A percentile compares a stretch with the other conserved stretches of the same genome.
Evolutionary conservation across 257 asterid genomes (phyloP).

Genomic region (Penstemon barbatus): DNA sequence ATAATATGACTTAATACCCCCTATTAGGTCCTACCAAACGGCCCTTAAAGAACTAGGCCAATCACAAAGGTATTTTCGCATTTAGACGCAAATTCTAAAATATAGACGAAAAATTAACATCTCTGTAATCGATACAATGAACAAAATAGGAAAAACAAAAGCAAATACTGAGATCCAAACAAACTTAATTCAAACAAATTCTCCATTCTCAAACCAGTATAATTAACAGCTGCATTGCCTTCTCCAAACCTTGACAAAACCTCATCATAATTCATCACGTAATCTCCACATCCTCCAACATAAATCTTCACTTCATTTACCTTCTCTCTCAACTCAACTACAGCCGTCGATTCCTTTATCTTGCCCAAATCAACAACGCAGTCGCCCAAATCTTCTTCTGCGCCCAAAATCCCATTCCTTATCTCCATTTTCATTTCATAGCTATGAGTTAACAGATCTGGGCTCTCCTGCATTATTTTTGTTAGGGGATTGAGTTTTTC

Average conservation of each 20-base stretch:
- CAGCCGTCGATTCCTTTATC: conserved; percentile 28
- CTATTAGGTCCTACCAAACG: no score
- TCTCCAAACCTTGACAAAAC: conserved; percentile 2
- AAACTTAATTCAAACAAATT: background rate
- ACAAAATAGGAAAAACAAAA: conserved; percentile 29
- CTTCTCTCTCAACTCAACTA: conserved; percentile 10
- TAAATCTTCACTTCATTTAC: conserved; percentile 19
- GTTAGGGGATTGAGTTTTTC: background rate
- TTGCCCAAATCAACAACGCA: conserved; percentile 25
- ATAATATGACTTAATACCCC: no score
- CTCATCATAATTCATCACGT: background rate
- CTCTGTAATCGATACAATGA: conserved; percentile 14
- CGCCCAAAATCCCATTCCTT: conserved; percentile 10
- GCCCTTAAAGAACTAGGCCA: no score
- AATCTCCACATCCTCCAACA: conserved; percentile 24
- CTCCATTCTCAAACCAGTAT: background rate
- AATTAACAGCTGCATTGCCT: background rate
- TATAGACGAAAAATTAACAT: background rate
- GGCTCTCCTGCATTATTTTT: conserved; percentile 23
- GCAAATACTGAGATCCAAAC: conserved; percentile 29
- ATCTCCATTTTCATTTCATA: conserved; percentile 16
- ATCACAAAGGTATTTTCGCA: no score
- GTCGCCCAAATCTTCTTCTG: conserved; percentile 19
- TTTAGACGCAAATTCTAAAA: no score
- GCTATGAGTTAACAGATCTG: conserved; percentile 18